Percentiles rank a stretch among this genome's conserved stretches.
Evolutionary conservation across 1,139 yeast species (phyloP).

Genomic region (Taphrina pruni): DNA sequence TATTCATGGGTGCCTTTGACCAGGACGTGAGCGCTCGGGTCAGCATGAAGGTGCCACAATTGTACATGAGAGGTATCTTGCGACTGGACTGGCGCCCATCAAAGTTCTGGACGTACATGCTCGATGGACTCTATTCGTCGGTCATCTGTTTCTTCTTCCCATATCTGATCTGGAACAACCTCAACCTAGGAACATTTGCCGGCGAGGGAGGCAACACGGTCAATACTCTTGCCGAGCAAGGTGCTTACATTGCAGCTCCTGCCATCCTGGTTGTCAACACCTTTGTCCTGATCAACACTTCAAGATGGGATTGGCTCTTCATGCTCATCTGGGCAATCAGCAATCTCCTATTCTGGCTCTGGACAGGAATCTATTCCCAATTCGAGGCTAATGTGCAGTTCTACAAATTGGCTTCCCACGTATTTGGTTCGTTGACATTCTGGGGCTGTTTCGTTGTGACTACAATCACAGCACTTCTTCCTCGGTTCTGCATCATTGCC

Average conservation of each 20-base stretch:
- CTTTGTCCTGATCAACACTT: conserved; percentile 79
- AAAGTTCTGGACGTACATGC: conserved; percentile 83
- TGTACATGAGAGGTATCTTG: conserved; percentile 82
- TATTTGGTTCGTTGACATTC: conserved; percentile 72
- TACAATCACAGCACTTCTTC: conserved; percentile 71
- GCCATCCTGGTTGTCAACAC: conserved; percentile 80
- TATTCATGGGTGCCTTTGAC: conserved; percentile 86
- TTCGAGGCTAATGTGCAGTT: conserved; percentile 66
- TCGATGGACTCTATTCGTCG: conserved; percentile 89
- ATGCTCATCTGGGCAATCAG: conserved; percentile 67
- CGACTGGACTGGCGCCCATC: conserved; percentile 78
- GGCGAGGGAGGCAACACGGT: conserved; percentile 63
- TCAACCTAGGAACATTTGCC: conserved; percentile 60
- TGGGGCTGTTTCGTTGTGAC: conserved; percentile 88
- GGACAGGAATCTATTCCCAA: conserved; percentile 92
- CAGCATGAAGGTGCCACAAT: conserved; percentile 85
- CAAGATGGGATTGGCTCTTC: conserved; percentile 94
- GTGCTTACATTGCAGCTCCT: conserved; percentile 77
- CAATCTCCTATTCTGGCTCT: conserved; percentile 61
- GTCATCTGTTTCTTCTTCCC: conserved; percentile 86
- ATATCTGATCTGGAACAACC: conserved; percentile 65
- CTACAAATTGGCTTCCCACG: conserved; percentile 74
- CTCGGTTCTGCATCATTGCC: conserved; percentile 73
- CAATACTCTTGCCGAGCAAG: conserved; percentile 87
- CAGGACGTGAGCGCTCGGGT: conserved; percentile 88